phyloP scores from a whole-genome alignment of 352 stramenopile genomes.

The Phytophthora cactorum region DNA sequence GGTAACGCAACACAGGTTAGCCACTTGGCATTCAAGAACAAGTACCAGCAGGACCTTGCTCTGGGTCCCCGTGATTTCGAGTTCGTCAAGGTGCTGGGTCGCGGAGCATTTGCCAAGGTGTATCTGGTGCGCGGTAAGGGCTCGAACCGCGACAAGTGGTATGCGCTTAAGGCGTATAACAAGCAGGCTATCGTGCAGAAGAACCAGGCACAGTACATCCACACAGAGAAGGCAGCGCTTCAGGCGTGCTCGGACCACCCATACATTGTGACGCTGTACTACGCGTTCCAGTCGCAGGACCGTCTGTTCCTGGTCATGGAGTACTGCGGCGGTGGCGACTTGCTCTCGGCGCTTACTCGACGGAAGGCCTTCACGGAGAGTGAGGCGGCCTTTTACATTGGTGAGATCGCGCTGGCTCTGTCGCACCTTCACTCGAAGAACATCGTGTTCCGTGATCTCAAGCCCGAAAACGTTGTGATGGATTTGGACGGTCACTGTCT shows the following conservation, averaged over 20 bases:
- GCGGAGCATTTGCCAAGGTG: slow-evolving; percentile 86
- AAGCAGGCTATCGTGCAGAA: slow-evolving; percentile 90
- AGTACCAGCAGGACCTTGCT: slow-evolving; percentile 87
- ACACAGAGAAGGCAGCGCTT: slow-evolving; percentile 83
- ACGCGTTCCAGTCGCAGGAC: slow-evolving; percentile 86
- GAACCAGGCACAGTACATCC: slow-evolving; percentile 90
- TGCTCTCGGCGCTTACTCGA: slow-evolving; percentile 78
- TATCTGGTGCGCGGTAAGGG: slow-evolving; percentile 86
- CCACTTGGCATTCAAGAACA: slow-evolving; percentile 92
- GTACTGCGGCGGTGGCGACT: slow-evolving; percentile 81
- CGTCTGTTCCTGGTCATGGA: slow-evolving; percentile 88
- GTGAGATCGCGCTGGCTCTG: slow-evolving; percentile 80
- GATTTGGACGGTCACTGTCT: slow-evolving; percentile 83
- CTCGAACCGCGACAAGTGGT: slow-evolving; percentile 88
- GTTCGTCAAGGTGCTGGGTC: slow-evolving; percentile 86
- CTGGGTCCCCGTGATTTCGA: slow-evolving; percentile 87
- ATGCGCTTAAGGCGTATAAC: slow-evolving; percentile 89
- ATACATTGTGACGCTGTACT: slow-evolving; percentile 89
- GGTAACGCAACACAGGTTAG: slow-evolving; percentile 73
- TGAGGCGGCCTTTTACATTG: slow-evolving; percentile 87
- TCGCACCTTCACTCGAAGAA: slow-evolving; percentile 88
- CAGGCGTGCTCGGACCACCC: slow-evolving; percentile 87
- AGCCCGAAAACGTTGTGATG: slow-evolving; percentile 90
- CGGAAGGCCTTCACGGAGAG: slow-evolving; percentile 83
- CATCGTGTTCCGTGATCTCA: slow-evolving; percentile 89